Percentiles rank a stretch among this genome's conserved stretches.
Conservation (phyloP, 345 rosid species). For the Citropsis articulata region DNA sequence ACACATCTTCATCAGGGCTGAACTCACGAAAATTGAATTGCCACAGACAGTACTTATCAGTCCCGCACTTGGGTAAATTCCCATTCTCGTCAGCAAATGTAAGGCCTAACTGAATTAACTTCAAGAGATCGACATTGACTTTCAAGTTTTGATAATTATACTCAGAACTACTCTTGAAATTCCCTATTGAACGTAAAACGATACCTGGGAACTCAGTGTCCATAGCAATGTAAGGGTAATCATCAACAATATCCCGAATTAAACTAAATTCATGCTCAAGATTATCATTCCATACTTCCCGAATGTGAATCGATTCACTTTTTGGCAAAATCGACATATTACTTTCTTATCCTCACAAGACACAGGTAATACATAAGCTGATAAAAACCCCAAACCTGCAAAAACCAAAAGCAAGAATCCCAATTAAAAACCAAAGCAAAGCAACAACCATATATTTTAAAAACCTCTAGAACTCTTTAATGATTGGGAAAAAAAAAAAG, state of each 20-base stretch:
- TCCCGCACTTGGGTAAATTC: constrained; percentile 60
- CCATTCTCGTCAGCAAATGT: constrained; percentile 67
- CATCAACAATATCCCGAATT: constrained; percentile 52
- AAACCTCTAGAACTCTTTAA: neutral
- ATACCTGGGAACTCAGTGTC: constrained; percentile 83
- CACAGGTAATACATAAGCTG: constrained; percentile 2
- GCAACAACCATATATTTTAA: neutral
- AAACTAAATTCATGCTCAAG: constrained; percentile 49
- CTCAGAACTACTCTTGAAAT: constrained; percentile 47
- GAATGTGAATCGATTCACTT: constrained; percentile 54
- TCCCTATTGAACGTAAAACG: constrained; percentile 51
- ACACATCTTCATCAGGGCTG: constrained; percentile 49
- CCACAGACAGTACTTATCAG: constrained; percentile 64
- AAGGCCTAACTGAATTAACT: constrained; percentile 74
- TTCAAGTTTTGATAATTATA: constrained; percentile 54
- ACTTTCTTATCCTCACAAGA: neutral
- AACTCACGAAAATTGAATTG: constrained; percentile 78
- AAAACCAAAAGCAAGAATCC: constrained; percentile 4
- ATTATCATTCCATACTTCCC: constrained; percentile 71
- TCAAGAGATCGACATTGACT: constrained; percentile 67
- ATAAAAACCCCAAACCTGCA: constrained; percentile 13
- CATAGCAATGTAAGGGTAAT: constrained; percentile 66
- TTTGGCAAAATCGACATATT: constrained; percentile 54
- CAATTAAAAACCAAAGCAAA: neutral
- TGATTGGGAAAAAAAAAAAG: neutral